These are phyloP conservation scores for Litsea cubeba DNA, from an alignment of 164 flowering plant species.

Conservation along the genomic window DNA sequence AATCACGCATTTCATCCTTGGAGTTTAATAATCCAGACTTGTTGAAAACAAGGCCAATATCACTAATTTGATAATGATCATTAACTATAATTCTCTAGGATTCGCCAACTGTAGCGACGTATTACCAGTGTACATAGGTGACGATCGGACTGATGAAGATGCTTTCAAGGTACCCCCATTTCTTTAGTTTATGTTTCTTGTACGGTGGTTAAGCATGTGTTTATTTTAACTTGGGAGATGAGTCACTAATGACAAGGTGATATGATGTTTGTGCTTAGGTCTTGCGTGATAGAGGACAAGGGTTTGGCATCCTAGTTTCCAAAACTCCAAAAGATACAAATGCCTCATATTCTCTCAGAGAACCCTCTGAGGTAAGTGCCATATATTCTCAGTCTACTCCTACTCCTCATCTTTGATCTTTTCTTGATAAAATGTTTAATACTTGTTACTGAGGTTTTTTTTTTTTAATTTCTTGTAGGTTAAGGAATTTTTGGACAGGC, in stretches of 20 bases:
- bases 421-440: not conserved
- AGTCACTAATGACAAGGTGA: constrained; percentile 1
- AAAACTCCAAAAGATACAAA: constrained; percentile 80
- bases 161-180: constrained; percentile 75
- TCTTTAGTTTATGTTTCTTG: not conserved
- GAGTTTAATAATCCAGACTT: not conserved
- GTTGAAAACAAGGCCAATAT: not conserved
- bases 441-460: not conserved
- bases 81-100: constrained; percentile 38
- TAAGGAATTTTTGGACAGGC: constrained; percentile 58
- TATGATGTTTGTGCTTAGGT: constrained; percentile 28
- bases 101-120: constrained; percentile 56
- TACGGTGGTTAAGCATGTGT: not conserved
- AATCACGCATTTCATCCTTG: not conserved
- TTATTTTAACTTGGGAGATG: not conserved
- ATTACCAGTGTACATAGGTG: constrained; percentile 84
- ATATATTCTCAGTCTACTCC: not conserved
- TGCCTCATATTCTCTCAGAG: constrained; percentile 79
- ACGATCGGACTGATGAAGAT: constrained; percentile 94
- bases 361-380: constrained; percentile 68
- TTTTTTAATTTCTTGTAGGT: constrained; percentile 35
- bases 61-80: not conserved
- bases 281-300: constrained; percentile 67
- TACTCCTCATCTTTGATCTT: not conserved
- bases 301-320: constrained; percentile 89